Conservation (phyloP, 805 yeast genomes). For the Starmerella etchellsii region DNA sequence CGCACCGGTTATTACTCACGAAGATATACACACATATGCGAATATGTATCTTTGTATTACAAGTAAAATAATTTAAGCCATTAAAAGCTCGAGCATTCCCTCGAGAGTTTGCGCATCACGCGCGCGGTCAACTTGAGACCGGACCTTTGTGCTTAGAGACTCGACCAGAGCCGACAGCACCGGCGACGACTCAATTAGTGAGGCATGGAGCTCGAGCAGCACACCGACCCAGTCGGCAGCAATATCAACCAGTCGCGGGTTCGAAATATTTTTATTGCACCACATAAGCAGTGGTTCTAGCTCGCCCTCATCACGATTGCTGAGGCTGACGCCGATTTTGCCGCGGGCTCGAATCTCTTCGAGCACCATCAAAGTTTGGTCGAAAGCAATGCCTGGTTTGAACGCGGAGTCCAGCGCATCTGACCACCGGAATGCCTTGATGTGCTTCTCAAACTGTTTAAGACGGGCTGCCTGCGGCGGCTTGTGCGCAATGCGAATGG, state of each 20-base stretch:
- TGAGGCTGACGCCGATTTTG: slow-evolving; percentile 66
- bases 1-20: too few relatives aligned
- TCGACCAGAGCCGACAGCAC: slow-evolving; percentile 61
- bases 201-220: slow-evolving; percentile 61
- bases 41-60: too few relatives aligned
- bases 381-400: slow-evolving; percentile 62
- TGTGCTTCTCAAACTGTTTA: slow-evolving; percentile 67
- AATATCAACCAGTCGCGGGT: slow-evolving; percentile 54
- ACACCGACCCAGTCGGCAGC: slow-evolving; percentile 58
- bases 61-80: slow-evolving; percentile 29
- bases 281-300: slow-evolving; percentile 79
- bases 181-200: slow-evolving; percentile 58
- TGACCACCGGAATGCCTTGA: slow-evolving; percentile 80
- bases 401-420: slow-evolving; percentile 88
- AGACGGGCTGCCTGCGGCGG: slow-evolving; percentile 33
- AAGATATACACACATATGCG: too few relatives aligned
- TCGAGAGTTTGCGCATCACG: slow-evolving; percentile 78
- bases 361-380: slow-evolving; percentile 66
- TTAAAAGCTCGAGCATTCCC: slow-evolving; percentile 84
- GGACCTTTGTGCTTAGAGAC: slow-evolving; percentile 43
- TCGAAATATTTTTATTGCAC: slow-evolving; percentile 65
- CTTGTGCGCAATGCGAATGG: slow-evolving; percentile 38
- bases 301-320: slow-evolving; percentile 72
- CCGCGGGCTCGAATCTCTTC: slow-evolving; percentile 82
- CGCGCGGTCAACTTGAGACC: slow-evolving; percentile 60